Percentiles rank a stretch among this genome's conserved stretches.
Conservation (phyloP, 192 early-diverging fungal species). For the Thamnidium elegans region DNA sequence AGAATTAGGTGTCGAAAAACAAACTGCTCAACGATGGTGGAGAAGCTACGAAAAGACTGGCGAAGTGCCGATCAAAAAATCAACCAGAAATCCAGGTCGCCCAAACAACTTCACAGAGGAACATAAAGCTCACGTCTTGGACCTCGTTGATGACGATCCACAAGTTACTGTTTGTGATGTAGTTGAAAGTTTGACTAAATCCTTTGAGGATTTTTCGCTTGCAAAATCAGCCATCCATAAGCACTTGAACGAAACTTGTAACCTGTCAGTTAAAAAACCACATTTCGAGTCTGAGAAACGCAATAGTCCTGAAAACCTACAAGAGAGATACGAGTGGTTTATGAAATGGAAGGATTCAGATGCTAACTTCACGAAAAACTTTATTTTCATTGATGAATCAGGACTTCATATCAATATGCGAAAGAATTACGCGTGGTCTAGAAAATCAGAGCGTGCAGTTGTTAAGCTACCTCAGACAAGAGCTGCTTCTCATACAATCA, state of each 20-base stretch:
- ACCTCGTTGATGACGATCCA: background rate
- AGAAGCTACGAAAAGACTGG: constrained; percentile 3
- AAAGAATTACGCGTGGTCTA: constrained; percentile 8
- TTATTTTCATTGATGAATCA: constrained; percentile 15
- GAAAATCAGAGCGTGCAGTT: background rate
- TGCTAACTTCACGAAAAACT: constrained; percentile 1
- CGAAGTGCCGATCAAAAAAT: background rate
- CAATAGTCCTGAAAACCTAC: constrained; percentile 15
- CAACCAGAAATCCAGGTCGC: constrained; percentile 3
- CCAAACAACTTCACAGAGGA: background rate
- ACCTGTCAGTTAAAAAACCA: constrained; percentile 2
- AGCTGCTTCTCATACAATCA: constrained; percentile 3
- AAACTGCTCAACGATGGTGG: constrained; percentile 7
- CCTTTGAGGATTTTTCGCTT: constrained; percentile 10
- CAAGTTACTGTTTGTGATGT: constrained; percentile 7
- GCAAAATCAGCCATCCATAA: constrained; percentile 6
- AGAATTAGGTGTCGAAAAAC: background rate
- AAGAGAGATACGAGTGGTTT: constrained; percentile 18
- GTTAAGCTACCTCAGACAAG: constrained; percentile 9
- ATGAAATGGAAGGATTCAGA: constrained; percentile 16
- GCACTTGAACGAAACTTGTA: constrained; percentile 10
- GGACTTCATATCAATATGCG: constrained; percentile 12
- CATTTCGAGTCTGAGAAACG: constrained; percentile 7
- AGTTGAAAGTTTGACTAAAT: constrained; percentile 1
- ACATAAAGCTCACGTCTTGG: background rate